Base-by-base conservation (phyloP, 768 basidiomycete species). In the Mycena amicta region DNA sequence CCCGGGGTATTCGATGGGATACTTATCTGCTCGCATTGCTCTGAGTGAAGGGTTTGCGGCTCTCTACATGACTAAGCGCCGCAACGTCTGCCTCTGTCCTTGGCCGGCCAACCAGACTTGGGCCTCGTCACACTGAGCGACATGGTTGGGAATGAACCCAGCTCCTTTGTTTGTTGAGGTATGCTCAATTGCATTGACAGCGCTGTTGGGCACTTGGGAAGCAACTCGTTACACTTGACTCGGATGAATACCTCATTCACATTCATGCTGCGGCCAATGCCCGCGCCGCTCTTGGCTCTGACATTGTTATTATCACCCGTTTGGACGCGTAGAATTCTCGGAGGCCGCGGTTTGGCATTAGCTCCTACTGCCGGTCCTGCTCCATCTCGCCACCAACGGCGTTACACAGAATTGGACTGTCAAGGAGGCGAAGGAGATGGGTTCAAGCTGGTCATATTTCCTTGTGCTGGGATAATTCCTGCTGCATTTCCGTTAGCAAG, bases 171-270 rank as follows among this genome's bases (percentile, higher is more conserved):
- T 47, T 37, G 33, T 8, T 18, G 33, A 37, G 33, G n/a, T n/a
- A n/a, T n/a, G n/a, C 43, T 25, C 26, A 20, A n/a, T 15, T 23
- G 5, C 30, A 16, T 11, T 31, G 28, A 5, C 39, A 63, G 62
- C 80, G 75, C 12, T 85, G 83, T 66, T 82, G 83, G 1, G 83
- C 84, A 65, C 71, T 85, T 26, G 65, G 79, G 27, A 85, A 85
- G 67, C 77, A 82, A 61, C 74, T 84, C 56, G 82, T 79, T 50
- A 74, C 80, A 0, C 69, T 75, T 16, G 75, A 80, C 51, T n/a
- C n/a, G n/a, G n/a, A n/a, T n/a, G 82, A 82, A 60, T 83, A 80
- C 64, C 52, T 82, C 50, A 74, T 77, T 28, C 80, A 81, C 56
- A 83, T 84, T 66, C 78, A 81, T 50, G 82, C 81, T 1, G 82